phyloP scores from a whole-genome alignment of 2,329 filamentous ascomycete species.

The Triangularia verruculosa region DNA sequence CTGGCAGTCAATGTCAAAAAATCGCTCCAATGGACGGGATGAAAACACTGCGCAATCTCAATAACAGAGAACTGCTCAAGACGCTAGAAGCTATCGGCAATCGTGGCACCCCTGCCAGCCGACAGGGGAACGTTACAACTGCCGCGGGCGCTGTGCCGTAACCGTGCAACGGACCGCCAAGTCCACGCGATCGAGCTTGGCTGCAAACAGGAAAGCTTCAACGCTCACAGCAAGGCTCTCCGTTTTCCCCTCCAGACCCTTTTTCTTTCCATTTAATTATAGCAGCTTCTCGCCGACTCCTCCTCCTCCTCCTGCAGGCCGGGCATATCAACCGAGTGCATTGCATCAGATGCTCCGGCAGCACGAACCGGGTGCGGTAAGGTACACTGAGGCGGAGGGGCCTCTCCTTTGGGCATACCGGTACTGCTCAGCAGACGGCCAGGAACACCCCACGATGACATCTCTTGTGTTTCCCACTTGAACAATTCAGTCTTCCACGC shows the following conservation, averaged over 20 bases:
- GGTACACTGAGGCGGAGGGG: neutral
- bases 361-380: neutral
- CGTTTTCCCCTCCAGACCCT: neutral
- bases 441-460: neutral
- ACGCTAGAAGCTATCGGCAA: neutral
- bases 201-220: neutral
- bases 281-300: neutral
- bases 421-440: neutral
- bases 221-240: neutral
- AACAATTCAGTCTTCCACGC: slow-evolving; percentile 5
- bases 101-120: neutral
- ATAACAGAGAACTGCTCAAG: neutral
- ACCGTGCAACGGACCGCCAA: neutral
- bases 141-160: neutral
- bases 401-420: neutral
- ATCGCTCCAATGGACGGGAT: too few species aligned
- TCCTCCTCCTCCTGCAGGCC: neutral
- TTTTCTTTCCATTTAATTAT: neutral
- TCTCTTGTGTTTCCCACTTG: neutral
- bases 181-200: neutral
- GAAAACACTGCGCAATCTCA: neutral
- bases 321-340: neutral
- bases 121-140: neutral
- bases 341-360: slow-evolving; percentile 2
- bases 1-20: too few species aligned